Evolutionary conservation across 2,329 filamentous ascomycete genomes (phyloP).

Genomic region (Cercospora zeae-maydis): DNA sequence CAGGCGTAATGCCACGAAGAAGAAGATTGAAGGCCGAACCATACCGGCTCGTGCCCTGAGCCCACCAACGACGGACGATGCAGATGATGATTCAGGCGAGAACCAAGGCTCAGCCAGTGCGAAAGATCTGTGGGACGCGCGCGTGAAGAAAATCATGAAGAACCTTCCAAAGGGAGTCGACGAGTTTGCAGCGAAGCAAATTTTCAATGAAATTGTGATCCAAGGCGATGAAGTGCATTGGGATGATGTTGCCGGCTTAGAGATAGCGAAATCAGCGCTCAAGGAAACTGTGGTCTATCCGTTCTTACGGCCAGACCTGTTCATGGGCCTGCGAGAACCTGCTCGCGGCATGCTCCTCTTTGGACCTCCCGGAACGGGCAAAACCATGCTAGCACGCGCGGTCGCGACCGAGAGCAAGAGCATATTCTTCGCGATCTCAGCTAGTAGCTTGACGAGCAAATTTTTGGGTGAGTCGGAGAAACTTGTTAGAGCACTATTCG

Average conservation of each 20-base stretch:
- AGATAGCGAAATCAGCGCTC: conserved; percentile 83
- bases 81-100: conserved; percentile 46
- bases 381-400: conserved; percentile 93
- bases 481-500: conserved; percentile 86
- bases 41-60: conserved; percentile 38
- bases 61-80: conserved; percentile 42
- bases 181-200: conserved; percentile 76
- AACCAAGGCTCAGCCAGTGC: conserved; percentile 32
- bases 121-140: conserved; percentile 57
- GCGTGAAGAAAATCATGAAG: conserved; percentile 65
- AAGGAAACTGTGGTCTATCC: conserved; percentile 97
- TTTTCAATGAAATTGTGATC: conserved; percentile 92
- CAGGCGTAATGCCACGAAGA: conserved; percentile 23
- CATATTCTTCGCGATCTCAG: conserved; percentile 95
- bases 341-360: conserved; percentile 94
- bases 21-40: conserved; percentile 26
- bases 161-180: conserved; percentile 80
- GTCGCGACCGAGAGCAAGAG: conserved; percentile 93
- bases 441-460: conserved; percentile 90
- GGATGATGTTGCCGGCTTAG: conserved; percentile 87
- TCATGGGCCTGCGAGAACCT: conserved; percentile 91
- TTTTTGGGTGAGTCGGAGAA: conserved; percentile 97
- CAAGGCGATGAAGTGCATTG: conserved; percentile 93
- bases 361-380: conserved; percentile 94
- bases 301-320: conserved; percentile 89